Percentiles rank a stretch among this genome's conserved stretches.
These are phyloP conservation scores for Funneliformis caledonium DNA, from an alignment of 371 early-diverging fungal genomes.

Conservation along the genomic window DNA sequence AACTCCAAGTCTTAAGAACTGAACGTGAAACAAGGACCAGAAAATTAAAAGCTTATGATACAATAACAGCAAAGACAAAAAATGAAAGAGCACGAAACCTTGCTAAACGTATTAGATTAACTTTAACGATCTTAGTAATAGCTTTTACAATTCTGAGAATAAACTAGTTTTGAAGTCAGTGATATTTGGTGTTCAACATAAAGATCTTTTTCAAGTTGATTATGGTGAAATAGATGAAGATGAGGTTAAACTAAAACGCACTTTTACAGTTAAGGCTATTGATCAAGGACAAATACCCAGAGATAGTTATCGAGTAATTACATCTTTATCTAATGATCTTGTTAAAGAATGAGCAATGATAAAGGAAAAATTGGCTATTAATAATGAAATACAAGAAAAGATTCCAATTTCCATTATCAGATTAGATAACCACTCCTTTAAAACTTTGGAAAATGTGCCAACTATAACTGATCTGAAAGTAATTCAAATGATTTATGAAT, in stretches of 20 bases:
- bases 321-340: background rate
- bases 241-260: background rate
- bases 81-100: too few species aligned
- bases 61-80: too few species aligned
- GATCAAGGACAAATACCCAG: background rate
- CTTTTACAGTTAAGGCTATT: background rate
- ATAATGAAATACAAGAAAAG: background rate
- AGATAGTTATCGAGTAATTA: background rate
- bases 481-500: background rate
- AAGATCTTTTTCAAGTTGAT: background rate
- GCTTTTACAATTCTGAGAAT: background rate
- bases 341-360: background rate
- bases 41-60: too few species aligned
- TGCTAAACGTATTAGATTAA: too few species aligned
- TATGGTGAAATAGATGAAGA: background rate
- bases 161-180: background rate
- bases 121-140: too few species aligned
- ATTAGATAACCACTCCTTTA: background rate
- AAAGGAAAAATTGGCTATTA: background rate
- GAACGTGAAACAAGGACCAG: background rate
- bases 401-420: background rate
- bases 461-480: background rate
- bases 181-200: background rate
- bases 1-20: background rate
- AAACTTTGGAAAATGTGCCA: background rate